These are phyloP conservation scores for Senna tora DNA, from an alignment of 306 rosid species.

Conservation along the genomic window DNA sequence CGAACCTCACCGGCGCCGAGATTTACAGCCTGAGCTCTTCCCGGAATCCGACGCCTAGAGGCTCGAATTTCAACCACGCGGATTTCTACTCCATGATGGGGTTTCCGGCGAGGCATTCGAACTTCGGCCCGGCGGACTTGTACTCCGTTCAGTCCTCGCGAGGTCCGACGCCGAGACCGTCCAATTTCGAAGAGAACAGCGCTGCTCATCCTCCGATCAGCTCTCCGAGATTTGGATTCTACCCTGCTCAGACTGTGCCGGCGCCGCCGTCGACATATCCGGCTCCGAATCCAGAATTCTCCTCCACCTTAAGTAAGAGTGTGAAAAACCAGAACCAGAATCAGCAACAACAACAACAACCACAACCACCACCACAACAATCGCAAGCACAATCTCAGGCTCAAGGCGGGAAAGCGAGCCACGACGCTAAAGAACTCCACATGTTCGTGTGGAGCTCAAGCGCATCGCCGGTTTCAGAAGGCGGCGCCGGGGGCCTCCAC, in stretches of 20 bases:
- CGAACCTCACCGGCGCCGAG: slow-evolving; percentile 96
- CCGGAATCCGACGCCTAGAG: slow-evolving; percentile 87
- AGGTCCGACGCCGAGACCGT: slow-evolving; percentile 86
- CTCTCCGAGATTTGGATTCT: slow-evolving; percentile 70
- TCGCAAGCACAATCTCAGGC: slow-evolving; percentile 27
- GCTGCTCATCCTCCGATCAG: slow-evolving; percentile 29
- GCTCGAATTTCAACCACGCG: slow-evolving; percentile 82
- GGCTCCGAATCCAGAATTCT: slow-evolving; percentile 88
- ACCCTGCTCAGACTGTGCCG: slow-evolving; percentile 56
- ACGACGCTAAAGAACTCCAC: slow-evolving; percentile 90
- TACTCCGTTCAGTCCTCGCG: slow-evolving; percentile 87
- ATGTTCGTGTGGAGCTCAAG: slow-evolving; percentile 97
- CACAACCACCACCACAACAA: slow-evolving; percentile 21
- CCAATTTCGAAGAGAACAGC: slow-evolving; percentile 81
- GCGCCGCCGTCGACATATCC: slow-evolving; percentile 52
- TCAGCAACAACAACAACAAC: slow-evolving; percentile 31
- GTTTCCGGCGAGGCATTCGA: slow-evolving; percentile 69
- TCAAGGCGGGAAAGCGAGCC: slow-evolving; percentile 48
- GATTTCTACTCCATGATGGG: slow-evolving; percentile 98
- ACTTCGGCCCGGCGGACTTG: slow-evolving; percentile 71
- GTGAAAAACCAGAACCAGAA: slow-evolving; percentile 43
- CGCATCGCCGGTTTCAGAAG: slow-evolving; percentile 79
- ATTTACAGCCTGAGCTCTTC: slow-evolving; percentile 93
- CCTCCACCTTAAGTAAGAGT: slow-evolving; percentile 53
- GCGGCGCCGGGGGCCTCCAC: slow-evolving; percentile 63